These are phyloP conservation scores for Candida fluviatilis DNA, from an alignment of 805 yeast species.

Conservation along the genomic window DNA sequence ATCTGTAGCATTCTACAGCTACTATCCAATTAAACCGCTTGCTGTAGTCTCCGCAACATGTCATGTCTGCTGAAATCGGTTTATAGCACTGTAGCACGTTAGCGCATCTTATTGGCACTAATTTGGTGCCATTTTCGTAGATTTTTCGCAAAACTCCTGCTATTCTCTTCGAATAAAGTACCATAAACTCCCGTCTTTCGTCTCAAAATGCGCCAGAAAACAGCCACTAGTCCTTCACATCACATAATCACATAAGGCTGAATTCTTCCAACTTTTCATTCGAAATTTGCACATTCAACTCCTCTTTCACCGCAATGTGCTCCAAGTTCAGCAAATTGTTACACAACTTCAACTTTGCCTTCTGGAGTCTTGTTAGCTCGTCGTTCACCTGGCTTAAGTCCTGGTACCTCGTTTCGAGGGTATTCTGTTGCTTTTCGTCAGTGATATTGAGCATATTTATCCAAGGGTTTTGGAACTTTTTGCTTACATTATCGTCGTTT, in stretches of 20 bases:
- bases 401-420: constrained; percentile 21
- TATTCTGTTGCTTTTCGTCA: constrained; percentile 21
- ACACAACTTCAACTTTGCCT: constrained; percentile 18
- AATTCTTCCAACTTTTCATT: constrained; percentile 50
- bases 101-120: no score
- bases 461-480: constrained; percentile 27
- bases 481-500: constrained; percentile 6
- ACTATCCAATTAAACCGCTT: no score
- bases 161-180: no score
- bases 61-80: no score
- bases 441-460: constrained; percentile 23
- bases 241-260: constrained; percentile 34
- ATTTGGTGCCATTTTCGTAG: no score
- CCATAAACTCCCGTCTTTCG: no score
- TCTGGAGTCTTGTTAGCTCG: constrained; percentile 23
- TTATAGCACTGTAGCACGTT: no score
- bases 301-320: constrained; percentile 27
- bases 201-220: no score
- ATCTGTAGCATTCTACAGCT: no score
- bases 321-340: constrained; percentile 15
- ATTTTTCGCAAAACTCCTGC: no score
- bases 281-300: constrained; percentile 30
- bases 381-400: constrained; percentile 22
- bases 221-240: no score
- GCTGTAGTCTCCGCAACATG: no score